Conservation (phyloP, 2,329 filamentous ascomycete species). For the Epichloe glyceriae region DNA sequence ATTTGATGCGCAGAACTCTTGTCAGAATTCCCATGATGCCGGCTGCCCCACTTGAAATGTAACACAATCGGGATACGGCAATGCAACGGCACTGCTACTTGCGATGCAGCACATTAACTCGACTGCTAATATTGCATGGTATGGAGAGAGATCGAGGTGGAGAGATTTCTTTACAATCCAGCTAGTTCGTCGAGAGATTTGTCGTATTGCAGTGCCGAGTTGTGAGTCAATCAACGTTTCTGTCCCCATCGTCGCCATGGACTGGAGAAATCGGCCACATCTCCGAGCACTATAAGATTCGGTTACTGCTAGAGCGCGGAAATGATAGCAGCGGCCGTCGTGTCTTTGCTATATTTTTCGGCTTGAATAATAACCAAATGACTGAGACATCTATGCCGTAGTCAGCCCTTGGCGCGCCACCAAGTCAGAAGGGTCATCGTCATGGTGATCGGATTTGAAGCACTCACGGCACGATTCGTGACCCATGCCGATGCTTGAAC, state of each 20-base stretch:
- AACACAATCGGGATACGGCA: slow-evolving; percentile 1
- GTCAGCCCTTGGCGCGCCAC: background rate
- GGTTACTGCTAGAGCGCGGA: too few relatives aligned
- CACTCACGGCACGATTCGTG: background rate
- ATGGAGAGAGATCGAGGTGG: too few relatives aligned
- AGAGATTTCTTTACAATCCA: too few relatives aligned
- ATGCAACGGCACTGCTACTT: background rate
- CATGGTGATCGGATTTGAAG: background rate
- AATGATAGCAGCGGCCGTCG: background rate
- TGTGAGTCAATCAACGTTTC: too few relatives aligned
- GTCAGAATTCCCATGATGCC: background rate
- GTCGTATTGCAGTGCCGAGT: too few relatives aligned
- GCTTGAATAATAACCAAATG: background rate
- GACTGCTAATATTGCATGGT: too few relatives aligned
- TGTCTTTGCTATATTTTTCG: background rate
- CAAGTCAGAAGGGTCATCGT: background rate
- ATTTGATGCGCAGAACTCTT: too few relatives aligned
- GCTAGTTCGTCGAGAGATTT: too few relatives aligned
- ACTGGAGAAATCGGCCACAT: too few relatives aligned
- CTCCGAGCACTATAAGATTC: too few relatives aligned
- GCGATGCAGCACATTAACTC: background rate
- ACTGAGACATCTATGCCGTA: background rate
- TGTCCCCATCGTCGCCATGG: too few relatives aligned
- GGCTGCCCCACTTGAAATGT: slow-evolving; percentile 4
- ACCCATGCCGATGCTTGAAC: too few relatives aligned